Base-by-base conservation (phyloP, 805 yeast genomes). In the Ogataea zsoltii region DNA sequence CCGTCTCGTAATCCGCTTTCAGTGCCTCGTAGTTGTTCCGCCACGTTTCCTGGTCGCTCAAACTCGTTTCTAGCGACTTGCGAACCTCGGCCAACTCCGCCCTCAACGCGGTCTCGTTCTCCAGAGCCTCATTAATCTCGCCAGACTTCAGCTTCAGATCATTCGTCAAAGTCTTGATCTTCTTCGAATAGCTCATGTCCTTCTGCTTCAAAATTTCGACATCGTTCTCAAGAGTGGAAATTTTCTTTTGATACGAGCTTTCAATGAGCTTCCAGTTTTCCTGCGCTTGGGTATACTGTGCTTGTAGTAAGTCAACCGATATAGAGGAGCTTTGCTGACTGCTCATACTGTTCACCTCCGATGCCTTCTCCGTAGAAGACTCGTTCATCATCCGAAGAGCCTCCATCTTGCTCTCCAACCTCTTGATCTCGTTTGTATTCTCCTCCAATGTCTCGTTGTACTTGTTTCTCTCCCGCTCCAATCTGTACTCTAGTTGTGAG, bases 231-330 rank as follows among this genome's bases (percentile, higher is more conserved):
- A 75, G 52, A 13, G 55, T 46, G 4, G 76, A 61, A 15, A 83
- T 70, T 46, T 76, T 77, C 7, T 67, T 62, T 49, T 74, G 68
- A 48, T 89, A 71, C 3, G 80, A 72, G 32, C 85, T 76, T 63
- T 94, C 97, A 34, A 89, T 82, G 15, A 81, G 69, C 45, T 85
- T 83, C 96, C 96, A 88, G 61, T 85, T 88, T 51, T 83, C 88
- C 45, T 84, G 84, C 0, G 92, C 85, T 13, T 82, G 75, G 7
- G 86, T 76, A 53, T 87, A 84, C 61, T 90, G 94, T 2, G 78
- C 69, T 57, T 85, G 90, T 16, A 88, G 58, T 13, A 75, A 67
- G 52, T 83, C 81, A 12, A 48, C 51, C 4, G 63, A 48, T 2
- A 45, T 33, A 3, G 55, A 44, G 2, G 54, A 47, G 18, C 38